Percentiles rank a stretch among this genome's conserved stretches.
phyloP scores from a whole-genome alignment of 2,329 filamentous ascomycete genomes.

The Curvularia sp. region DNA sequence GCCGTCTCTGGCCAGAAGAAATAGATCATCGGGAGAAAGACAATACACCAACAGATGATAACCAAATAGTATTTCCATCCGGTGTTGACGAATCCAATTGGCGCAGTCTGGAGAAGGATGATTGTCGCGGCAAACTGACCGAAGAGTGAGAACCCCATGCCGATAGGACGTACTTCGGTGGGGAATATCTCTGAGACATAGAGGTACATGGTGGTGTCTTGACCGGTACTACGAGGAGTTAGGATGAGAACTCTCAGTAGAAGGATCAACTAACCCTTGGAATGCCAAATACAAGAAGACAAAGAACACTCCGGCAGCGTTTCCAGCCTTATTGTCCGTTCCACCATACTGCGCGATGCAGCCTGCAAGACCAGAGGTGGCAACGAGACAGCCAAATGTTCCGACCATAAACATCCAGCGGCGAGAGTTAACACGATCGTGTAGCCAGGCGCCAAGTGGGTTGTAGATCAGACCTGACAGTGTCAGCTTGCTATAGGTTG shows the following conservation, averaged over 20 bases:
- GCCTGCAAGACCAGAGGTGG: too few relatives aligned
- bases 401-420: too few relatives aligned
- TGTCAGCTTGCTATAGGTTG: too few relatives aligned
- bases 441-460: too few relatives aligned
- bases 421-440: too few relatives aligned
- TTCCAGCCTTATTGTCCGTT: background rate
- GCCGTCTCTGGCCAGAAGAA: background rate
- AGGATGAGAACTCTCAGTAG: too few relatives aligned
- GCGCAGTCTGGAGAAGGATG: background rate
- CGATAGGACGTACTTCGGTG: background rate
- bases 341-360: too few relatives aligned
- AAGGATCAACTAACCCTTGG: too few relatives aligned
- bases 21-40: background rate
- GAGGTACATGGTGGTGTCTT: background rate
- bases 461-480: too few relatives aligned
- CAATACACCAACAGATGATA: background rate
- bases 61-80: background rate
- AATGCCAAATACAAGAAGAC: background rate
- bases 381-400: too few relatives aligned
- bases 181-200: background rate
- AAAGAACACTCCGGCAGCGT: background rate
- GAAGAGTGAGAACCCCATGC: background rate
- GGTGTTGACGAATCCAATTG: background rate
- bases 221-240: background rate
- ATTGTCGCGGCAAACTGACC: background rate